These are phyloP conservation scores for Fusarium praegraminearum DNA, from an alignment of 2,329 filamentous ascomycete genomes.

Conservation along the genomic window DNA sequence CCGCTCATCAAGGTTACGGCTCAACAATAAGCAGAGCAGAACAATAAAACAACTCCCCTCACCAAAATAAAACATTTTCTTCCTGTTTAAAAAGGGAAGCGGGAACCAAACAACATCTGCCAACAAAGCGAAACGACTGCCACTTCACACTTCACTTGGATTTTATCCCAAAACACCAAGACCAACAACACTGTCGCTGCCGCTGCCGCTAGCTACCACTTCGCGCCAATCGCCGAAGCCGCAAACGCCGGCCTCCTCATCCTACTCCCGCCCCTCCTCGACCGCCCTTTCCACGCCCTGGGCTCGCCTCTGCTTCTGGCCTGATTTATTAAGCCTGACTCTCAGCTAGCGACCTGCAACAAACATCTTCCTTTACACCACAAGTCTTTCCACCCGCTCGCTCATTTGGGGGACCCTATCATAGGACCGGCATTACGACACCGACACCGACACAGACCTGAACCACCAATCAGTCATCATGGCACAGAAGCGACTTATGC, in stretches of 20 bases:
- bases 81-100: background rate
- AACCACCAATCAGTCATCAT: slow-evolving; percentile 47
- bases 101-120: slow-evolving; percentile 21
- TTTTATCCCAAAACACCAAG: slow-evolving; percentile 14
- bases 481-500: slow-evolving; percentile 83
- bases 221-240: slow-evolving; percentile 39
- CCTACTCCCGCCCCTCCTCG: slow-evolving; percentile 29
- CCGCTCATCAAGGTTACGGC: slow-evolving; percentile 1
- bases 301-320: slow-evolving; percentile 37
- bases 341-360: slow-evolving; percentile 23
- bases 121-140: slow-evolving; percentile 24
- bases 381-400: slow-evolving; percentile 1
- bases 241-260: slow-evolving; percentile 23
- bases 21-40: slow-evolving; percentile 3
- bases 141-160: slow-evolving; percentile 10
- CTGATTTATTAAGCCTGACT: slow-evolving; percentile 44
- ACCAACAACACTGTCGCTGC: slow-evolving; percentile 4
- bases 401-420: slow-evolving; percentile 9
- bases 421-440: background rate
- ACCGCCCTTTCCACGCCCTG: slow-evolving; percentile 47
- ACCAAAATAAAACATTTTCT: background rate
- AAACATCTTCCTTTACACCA: slow-evolving; percentile 7
- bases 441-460: background rate
- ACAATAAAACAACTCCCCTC: background rate
- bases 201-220: slow-evolving; percentile 11